Base-by-base conservation (phyloP, 805 yeast species). In the Starmerella powellii region DNA sequence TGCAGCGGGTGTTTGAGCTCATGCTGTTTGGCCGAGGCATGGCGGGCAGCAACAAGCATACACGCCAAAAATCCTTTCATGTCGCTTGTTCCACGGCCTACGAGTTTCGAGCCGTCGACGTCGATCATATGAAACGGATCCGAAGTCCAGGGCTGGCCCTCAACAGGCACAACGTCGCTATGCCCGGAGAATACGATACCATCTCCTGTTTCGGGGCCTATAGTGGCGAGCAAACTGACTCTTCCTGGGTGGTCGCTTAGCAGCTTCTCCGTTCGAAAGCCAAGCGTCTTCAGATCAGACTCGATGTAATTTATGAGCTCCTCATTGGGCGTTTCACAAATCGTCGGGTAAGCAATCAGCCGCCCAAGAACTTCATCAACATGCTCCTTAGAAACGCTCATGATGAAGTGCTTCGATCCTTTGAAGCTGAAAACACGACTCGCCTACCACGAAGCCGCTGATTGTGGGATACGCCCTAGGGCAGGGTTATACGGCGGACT, bases 61-160 rank as follows among this genome's bases (percentile, higher is more conserved):
- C 51, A 48, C 18, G 51, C 51, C n/a, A 48, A 19, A 24, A 42
- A 48, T 3, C 51, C 51, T 23, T 48, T 48, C 51, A 48, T 48
- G 24, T 48, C 51, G 24, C 49, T 46, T 16, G 49, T 42, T 11
- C 51, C 51, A n/a, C 51, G 42, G 28, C 42, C 51, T 2, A 48
- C 40, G 8, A 48, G 41, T 26, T 33, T 37, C n/a, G 24, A 34
- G n/a, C 26, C 38, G 21, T 30, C 23, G 13, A n/a, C 13, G 24
- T 34, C 30, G 12, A 33, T 26, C 39, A 48, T 11, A 12, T 3
- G 8, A 38, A 48, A 48, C 37, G 51, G 51, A 30, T 48, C 49
- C 4, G 51, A 24, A 16, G 49, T 45, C 51, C 51, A 48, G 18
- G 46, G 46, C 44, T 48, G 51, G 23, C 44, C 47, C 40, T 42